Evolutionary conservation across 345 rosid genomes (phyloP).

Genomic region (Atalantia buxifolia): DNA sequence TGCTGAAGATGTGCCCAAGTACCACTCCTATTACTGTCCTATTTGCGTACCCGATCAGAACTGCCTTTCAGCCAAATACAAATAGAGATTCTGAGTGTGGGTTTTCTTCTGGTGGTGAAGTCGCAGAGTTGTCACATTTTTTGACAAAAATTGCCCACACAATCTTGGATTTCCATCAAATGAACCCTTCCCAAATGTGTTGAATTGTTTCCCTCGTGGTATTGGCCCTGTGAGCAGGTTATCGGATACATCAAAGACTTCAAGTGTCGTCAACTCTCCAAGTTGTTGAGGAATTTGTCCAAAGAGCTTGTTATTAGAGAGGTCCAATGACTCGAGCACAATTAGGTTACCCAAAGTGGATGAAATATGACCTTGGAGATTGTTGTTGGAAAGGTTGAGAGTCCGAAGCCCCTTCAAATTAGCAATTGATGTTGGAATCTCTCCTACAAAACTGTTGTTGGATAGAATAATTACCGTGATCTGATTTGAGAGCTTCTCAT

Average conservation of each 20-base stretch:
- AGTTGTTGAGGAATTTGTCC: not conserved
- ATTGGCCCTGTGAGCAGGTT: not conserved
- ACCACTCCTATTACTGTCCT: constrained; percentile 14
- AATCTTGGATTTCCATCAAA: not conserved
- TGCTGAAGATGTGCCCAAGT: not conserved
- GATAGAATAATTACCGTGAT: not conserved
- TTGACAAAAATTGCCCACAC: not conserved
- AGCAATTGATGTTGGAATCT: not conserved
- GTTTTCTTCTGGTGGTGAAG: not conserved
- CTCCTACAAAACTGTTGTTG: not conserved
- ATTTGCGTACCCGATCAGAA: constrained; percentile 8
- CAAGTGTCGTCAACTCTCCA: not conserved
- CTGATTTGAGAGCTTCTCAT: not conserved
- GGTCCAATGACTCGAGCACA: not conserved
- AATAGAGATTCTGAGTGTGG: not conserved
- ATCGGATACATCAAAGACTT: not conserved
- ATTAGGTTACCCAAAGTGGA: not conserved
- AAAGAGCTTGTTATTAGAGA: not conserved
- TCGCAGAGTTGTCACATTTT: not conserved
- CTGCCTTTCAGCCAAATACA: not conserved
- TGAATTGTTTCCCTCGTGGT: not conserved
- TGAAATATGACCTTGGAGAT: not conserved
- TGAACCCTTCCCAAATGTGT: not conserved
- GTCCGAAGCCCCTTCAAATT: not conserved
- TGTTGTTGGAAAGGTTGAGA: not conserved